A percentile compares a stretch with the other conserved stretches of the same genome.
Evolutionary conservation across 495 filamentous ascomycete genomes (phyloP).

Genomic region (Aspergillus funiculosus): DNA sequence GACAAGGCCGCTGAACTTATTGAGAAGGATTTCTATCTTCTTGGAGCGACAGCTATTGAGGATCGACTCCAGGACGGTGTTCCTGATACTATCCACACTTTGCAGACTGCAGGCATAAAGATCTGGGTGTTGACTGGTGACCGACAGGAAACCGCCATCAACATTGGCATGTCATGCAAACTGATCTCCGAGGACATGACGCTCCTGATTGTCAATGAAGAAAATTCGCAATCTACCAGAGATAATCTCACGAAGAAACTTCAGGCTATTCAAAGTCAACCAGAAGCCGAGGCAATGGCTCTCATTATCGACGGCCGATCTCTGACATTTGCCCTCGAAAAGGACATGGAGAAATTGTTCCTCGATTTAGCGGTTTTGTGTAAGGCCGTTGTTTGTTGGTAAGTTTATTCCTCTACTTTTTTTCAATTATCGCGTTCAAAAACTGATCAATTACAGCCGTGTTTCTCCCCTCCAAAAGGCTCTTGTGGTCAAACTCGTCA

Average conservation of each 20-base stretch:
- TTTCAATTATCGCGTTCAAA: neutral
- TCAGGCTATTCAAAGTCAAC: conserved; percentile 74
- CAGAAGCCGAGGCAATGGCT: conserved; percentile 81
- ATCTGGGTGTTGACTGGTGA: conserved; percentile 98
- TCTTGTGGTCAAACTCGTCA: conserved; percentile 96
- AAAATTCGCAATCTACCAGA: conserved; percentile 64
- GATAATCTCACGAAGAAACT: conserved; percentile 90
- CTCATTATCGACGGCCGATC: conserved; percentile 97
- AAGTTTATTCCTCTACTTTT: conserved; percentile 21
- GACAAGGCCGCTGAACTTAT: conserved; percentile 97
- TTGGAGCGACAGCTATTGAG: conserved; percentile 96
- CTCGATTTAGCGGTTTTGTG: conserved; percentile 91
- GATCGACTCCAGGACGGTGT: conserved; percentile 97
- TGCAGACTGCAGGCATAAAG: conserved; percentile 97
- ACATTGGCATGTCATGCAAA: conserved; percentile 99
- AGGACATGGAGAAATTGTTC: conserved; percentile 88
- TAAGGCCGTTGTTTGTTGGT: conserved; percentile 98
- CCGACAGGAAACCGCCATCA: conserved; percentile 98
- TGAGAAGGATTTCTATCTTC: conserved; percentile 81
- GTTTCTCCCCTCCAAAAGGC: conserved; percentile 99
- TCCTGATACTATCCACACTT: conserved; percentile 95
- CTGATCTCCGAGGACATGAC: conserved; percentile 99
- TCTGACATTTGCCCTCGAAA: conserved; percentile 88
- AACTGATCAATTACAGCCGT: conserved; percentile 49
- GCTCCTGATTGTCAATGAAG: conserved; percentile 92